phyloP scores from a whole-genome alignment of 2,329 filamentous ascomycete genomes.

The Hymenoscyphus occultus region DNA sequence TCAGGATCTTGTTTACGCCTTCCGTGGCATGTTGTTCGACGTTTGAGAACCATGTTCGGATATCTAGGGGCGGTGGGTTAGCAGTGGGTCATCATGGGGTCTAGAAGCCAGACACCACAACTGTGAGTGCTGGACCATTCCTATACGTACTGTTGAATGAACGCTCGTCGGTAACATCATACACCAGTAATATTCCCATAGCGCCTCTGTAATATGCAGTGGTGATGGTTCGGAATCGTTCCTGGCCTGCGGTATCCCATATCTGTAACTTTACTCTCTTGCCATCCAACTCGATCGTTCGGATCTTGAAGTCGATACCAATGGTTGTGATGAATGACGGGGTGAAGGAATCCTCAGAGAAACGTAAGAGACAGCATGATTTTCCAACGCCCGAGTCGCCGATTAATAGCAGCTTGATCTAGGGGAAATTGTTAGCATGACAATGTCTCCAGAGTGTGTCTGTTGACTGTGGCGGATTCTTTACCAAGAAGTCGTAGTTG shows the following conservation, averaged over 20 bases:
- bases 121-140: too few relatives aligned
- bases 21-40: constrained; percentile 99
- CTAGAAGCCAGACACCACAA: background rate
- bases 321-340: constrained; percentile 99
- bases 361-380: constrained; percentile 96
- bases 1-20: constrained; percentile 99
- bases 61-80: constrained; percentile 59
- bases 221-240: constrained; percentile 97
- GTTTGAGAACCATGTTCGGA: constrained; percentile 99
- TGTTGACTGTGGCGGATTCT: constrained; percentile 37
- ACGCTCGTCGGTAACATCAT: constrained; percentile 99
- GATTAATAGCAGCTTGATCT: constrained; percentile 97
- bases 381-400: constrained; percentile 99
- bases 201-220: constrained; percentile 98
- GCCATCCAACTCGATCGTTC: constrained; percentile 97
- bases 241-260: constrained; percentile 98
- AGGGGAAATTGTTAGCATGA: constrained; percentile 21
- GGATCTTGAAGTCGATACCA: constrained; percentile 99
- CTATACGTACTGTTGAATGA: constrained; percentile 82
- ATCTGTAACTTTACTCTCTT: constrained; percentile 99
- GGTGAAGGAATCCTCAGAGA: constrained; percentile 98
- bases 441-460: background rate
- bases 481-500: constrained; percentile 98
- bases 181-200: constrained; percentile 96
- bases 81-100: constrained; percentile 1